A percentile compares a stretch with the other conserved stretches of the same genome.
These are phyloP conservation scores for Athelia psychrophila DNA, from an alignment of 1,284 basidiomycete genomes.

Conservation along the genomic window DNA sequence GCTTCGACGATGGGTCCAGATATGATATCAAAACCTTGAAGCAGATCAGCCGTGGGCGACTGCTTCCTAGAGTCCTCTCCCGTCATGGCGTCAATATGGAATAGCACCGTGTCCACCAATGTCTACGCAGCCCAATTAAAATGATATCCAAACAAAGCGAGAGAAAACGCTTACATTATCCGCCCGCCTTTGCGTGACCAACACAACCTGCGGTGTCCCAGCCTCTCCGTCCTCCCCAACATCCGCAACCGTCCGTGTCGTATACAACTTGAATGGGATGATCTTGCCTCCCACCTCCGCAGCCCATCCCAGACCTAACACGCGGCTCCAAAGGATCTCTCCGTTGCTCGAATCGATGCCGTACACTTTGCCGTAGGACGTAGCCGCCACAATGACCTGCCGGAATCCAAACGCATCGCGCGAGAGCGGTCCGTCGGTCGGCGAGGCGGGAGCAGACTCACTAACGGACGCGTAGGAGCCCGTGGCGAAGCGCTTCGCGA, in stretches of 20 bases:
- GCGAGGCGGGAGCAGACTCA: constrained; percentile 34
- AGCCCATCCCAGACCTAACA: constrained; percentile 67
- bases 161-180: constrained; percentile 47
- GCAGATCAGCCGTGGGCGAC: constrained; percentile 25
- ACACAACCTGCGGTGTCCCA: constrained; percentile 50
- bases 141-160: constrained; percentile 2
- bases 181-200: constrained; percentile 59
- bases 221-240: constrained; percentile 37
- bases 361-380: constrained; percentile 74
- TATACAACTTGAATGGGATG: constrained; percentile 56
- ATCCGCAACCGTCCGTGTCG: constrained; percentile 41
- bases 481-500: constrained; percentile 70
- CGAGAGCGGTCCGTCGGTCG: constrained; percentile 35
- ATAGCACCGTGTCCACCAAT: constrained; percentile 68
- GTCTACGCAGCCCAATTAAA: constrained; percentile 29
- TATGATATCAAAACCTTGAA: constrained; percentile 61
- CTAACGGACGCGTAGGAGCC: constrained; percentile 62
- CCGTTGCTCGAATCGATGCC: constrained; percentile 83
- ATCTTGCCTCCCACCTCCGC: constrained; percentile 50
- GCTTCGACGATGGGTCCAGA: constrained; percentile 56
- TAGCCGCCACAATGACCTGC: constrained; percentile 79
- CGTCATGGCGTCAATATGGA: constrained; percentile 78
- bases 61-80: constrained; percentile 49
- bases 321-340: constrained; percentile 71
- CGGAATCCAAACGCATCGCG: constrained; percentile 88